These are phyloP conservation scores for Cyclanthera cordifolia DNA, from an alignment of 306 rosid genomes.

Conservation along the genomic window DNA sequence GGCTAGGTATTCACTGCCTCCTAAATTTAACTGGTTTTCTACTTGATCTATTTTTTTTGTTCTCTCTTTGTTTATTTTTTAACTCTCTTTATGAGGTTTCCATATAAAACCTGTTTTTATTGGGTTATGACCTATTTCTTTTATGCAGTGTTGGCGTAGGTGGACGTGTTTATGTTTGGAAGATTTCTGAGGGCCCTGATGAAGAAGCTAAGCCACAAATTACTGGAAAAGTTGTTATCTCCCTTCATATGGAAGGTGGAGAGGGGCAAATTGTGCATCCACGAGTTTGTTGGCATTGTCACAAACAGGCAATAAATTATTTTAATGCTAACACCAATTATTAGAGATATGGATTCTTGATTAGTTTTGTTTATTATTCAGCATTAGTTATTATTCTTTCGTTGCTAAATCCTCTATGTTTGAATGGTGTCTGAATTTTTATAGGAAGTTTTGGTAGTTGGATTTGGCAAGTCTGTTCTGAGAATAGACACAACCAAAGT, in stretches of 20 bases:
- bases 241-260: conserved; percentile 55
- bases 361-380: background rate
- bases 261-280: conserved; percentile 77
- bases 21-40: background rate
- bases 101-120: background rate
- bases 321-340: background rate
- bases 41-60: background rate
- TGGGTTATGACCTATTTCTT: conserved; percentile 23
- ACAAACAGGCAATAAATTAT: conserved; percentile 62
- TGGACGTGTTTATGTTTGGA: conserved; percentile 88
- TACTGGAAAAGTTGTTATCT: conserved; percentile 62
- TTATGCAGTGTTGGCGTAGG: conserved; percentile 74
- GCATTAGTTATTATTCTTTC: background rate
- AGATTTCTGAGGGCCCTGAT: conserved; percentile 89
- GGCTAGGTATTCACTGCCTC: conserved; percentile 62
- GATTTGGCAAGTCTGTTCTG: conserved; percentile 66
- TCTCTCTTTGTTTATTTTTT: too few species aligned
- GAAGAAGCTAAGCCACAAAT: conserved; percentile 83
- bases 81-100: background rate
- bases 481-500: conserved; percentile 91
- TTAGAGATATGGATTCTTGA: background rate
- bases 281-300: conserved; percentile 95
- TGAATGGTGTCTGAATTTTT: conserved; percentile 15
- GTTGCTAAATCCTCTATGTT: background rate
- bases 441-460: conserved; percentile 95